These are phyloP conservation scores for Polygonum aviculare DNA, from an alignment of 148 eudicot species.

Conservation along the genomic window DNA sequence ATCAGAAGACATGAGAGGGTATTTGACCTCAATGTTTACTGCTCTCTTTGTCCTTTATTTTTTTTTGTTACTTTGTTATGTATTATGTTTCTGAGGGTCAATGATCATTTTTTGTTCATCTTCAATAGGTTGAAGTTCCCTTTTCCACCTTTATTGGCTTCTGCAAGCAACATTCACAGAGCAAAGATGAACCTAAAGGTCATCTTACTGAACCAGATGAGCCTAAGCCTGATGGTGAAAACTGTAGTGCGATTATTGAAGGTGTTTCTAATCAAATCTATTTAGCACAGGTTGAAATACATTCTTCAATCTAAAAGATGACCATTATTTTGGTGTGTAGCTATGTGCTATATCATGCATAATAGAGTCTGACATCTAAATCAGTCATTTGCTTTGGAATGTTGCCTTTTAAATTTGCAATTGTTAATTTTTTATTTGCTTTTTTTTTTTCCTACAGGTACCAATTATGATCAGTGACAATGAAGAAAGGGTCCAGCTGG, in stretches of 20 bases:
- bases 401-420: background rate
- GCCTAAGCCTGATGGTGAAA: constrained; percentile 24
- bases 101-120: constrained; percentile 10
- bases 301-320: constrained; percentile 7
- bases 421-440: background rate
- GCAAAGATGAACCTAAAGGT: constrained; percentile 20
- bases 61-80: background rate
- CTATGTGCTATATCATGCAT: background rate
- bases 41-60: background rate
- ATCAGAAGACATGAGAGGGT: constrained; percentile 96
- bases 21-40: constrained; percentile 7
- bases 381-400: background rate
- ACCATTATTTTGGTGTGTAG: background rate
- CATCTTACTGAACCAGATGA: constrained; percentile 26
- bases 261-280: constrained; percentile 56
- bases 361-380: background rate
- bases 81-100: background rate
- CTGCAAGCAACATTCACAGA: constrained; percentile 37
- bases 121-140: constrained; percentile 61
- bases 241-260: constrained; percentile 24
- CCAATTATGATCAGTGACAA: constrained; percentile 62
- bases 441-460: constrained; percentile 35
- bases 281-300: constrained; percentile 68
- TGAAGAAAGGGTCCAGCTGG: constrained; percentile 61
- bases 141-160: constrained; percentile 68